phyloP scores from a whole-genome alignment of 768 basidiomycete species.

The Amanita rimosa region DNA sequence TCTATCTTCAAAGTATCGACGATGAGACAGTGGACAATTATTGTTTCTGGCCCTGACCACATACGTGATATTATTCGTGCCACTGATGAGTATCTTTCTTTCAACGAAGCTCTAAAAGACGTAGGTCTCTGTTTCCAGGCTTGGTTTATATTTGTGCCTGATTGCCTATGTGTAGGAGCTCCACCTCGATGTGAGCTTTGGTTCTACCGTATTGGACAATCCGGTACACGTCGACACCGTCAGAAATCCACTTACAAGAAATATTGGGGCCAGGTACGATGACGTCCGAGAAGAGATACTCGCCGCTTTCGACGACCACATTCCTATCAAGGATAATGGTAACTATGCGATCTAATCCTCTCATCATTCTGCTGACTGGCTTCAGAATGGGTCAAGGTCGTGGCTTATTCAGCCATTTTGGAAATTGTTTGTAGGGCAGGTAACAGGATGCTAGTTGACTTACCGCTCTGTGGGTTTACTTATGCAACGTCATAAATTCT shows the following conservation, averaged over 20 bases:
- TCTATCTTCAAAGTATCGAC: constrained; percentile 30
- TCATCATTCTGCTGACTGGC: not conserved
- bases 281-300: constrained; percentile 16
- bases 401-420: constrained; percentile 8
- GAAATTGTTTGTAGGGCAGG: constrained; percentile 13
- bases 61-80: too few species aligned
- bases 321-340: constrained; percentile 2
- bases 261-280: constrained; percentile 15
- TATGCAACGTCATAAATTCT: not conserved
- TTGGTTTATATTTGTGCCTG: not conserved
- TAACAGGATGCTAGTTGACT: constrained; percentile 15
- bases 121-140: not conserved
- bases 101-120: too few species aligned
- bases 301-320: constrained; percentile 12
- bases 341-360: not conserved
- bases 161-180: constrained; percentile 11
- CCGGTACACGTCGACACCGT: constrained; percentile 12
- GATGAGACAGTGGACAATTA: constrained; percentile 32
- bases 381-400: constrained; percentile 11
- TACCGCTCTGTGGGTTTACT: constrained; percentile 14
- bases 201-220: constrained; percentile 11
- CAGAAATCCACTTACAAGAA: constrained; percentile 16
- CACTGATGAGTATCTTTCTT: too few species aligned
- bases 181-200: constrained; percentile 24
- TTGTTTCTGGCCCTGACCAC: constrained; percentile 25